Evolutionary conservation across 148 eudicot species (phyloP), one percentile per base, ranked within the genome.

Genomic region (Heliosperma pusillum): DNA sequence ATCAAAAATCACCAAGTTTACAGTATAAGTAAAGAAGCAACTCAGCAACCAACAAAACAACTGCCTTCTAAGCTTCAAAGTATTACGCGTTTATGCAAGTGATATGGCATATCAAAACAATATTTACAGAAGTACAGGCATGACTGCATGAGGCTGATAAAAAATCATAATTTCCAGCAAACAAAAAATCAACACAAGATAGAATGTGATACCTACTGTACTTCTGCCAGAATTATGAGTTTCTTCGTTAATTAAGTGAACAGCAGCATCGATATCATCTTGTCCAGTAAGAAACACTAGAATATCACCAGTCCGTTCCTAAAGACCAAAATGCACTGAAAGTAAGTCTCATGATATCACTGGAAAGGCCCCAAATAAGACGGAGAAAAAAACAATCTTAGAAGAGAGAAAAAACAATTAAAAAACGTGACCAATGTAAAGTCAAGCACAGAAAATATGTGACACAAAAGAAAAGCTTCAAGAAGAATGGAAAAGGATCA

Each of bases 221-320:
- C 73, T 63, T 79, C 87, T 89, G 55, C 78, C 78, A 70, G 63
- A 74, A 69, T 56, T 81, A 74, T 85, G 92, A 70, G 92, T 79
- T 86, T 96, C 90, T 86, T 96, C 99, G 63, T 83, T 85, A 72
- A 96, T 88, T 87, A 96, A 82, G 78, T 83, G 94, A 36, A 90
- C 85, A 63, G 99, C 94, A 77, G 91, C 84, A 72, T 92, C 97
- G 62, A 96, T 92, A 83, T 96, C 99, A 89, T 96, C 99, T 90
- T 96, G 94, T 74, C 99, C 99, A 20, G 94, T 96, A 33, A 92
- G 91, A 76, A 96, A 92, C 62, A 95, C 97, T 72, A 96, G 86
- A 74, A 96, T 87, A 85, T 92, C 97, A 55, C 99, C 99, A 76
- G 75, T 76, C 76, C 94, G 86, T 77, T 90, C 94, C 99, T 95